Base-by-base conservation (phyloP, 805 yeast genomes). In the Komagataella pseudopastoris region DNA sequence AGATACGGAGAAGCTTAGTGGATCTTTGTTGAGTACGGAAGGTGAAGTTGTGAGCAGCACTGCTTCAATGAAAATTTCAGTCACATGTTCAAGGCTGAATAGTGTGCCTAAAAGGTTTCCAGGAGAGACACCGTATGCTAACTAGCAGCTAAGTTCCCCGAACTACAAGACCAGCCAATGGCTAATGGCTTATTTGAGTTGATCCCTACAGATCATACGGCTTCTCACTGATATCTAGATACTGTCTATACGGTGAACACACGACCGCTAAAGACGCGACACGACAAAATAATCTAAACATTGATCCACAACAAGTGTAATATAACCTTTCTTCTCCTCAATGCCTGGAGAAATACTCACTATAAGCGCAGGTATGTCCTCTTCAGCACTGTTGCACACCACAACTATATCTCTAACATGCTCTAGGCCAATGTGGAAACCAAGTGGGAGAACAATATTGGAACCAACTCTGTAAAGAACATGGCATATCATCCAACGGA, bases 381-480 rank as follows among this genome's bases (percentile, higher is more conserved):
- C 10, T 17, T 20, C 5, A 4, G 17, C 6, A 24, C 5, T n/a
- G 14, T 43, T 44, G n/a, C 44, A 6, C 14, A 6, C 14, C 8
- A 6, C 17, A 10, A 8, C 3, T 6, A 4, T 8, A 12, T 39
- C 51, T 52, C 60, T 52, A 53, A 54, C 23, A 20, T 14, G 17
- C 18, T 12, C 24, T 50, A 59, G 96, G 96, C 23, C 99, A 93
- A 68, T 93, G 99, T 70, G 99, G 99, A 53, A 93, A 93, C 67
- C 98, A 91, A 63, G 83, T 91, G 1, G 97, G 97, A 23, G 79
- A 86, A 52, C 85, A 85, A 64, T 91, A 90, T 65, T 93, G 99
- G 99, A 75, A 80, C 48, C 96, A 88, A 63, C 65, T 91, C 51
- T 86, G 95, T 46, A 67, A 72, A 24, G 98, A 91, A 60, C 99